These are phyloP conservation scores for Penicillium antarcticum DNA, from an alignment of 495 filamentous ascomycete species.

Conservation along the genomic window DNA sequence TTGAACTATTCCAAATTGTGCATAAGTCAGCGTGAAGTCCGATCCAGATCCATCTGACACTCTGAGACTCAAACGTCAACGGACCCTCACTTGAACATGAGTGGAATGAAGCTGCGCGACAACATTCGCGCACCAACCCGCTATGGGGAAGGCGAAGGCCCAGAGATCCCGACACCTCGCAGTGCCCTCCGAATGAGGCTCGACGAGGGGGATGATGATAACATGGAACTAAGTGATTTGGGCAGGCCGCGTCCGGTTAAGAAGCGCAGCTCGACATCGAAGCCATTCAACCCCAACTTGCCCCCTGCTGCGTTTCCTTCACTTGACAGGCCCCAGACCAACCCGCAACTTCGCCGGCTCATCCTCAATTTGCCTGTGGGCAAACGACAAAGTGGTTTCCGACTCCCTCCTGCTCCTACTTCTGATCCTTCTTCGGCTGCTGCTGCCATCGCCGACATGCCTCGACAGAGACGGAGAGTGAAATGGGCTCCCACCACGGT, in stretches of 20 bases:
- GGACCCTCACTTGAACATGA: background rate
- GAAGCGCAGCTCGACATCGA: conserved; percentile 6
- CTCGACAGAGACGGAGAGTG: too few species aligned
- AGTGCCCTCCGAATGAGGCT: background rate
- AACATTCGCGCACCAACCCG: conserved; percentile 17
- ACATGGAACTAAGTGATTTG: background rate
- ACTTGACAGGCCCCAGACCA: conserved; percentile 16
- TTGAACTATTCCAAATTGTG: background rate
- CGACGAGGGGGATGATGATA: background rate
- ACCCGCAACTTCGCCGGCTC: too few species aligned
- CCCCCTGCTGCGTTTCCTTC: conserved; percentile 45
- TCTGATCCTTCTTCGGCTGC: too few species aligned
- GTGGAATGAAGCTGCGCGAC: conserved; percentile 19
- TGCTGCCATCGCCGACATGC: too few species aligned
- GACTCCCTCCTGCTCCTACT: too few species aligned
- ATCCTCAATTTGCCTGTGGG: background rate
- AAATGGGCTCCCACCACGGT: background rate
- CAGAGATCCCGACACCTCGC: conserved; percentile 1
- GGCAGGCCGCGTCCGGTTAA: background rate
- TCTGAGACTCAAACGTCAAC: background rate
- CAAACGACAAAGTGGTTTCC: background rate
- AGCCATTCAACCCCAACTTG: conserved; percentile 37
- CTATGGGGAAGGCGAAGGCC: conserved; percentile 4
- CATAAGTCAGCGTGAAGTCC: too few species aligned
- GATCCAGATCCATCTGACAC: too few species aligned